These are phyloP conservation scores for Citrullus amarus DNA, from an alignment of 306 rosid genomes.

Conservation along the genomic window DNA sequence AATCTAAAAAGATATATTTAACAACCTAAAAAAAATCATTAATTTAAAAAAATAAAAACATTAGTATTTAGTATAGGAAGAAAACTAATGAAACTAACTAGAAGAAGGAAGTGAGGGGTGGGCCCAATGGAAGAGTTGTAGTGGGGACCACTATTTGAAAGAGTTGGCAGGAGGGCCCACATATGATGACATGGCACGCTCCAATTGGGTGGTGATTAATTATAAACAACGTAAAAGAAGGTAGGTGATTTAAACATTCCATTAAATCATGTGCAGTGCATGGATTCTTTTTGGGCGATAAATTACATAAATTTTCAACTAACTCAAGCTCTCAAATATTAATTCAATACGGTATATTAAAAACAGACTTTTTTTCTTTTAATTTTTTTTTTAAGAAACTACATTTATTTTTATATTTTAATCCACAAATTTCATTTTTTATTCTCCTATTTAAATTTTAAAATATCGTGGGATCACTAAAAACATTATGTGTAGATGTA, in stretches of 20 bases:
- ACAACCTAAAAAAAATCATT: no score
- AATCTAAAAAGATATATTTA: no score
- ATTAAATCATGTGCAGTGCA: conserved; percentile 3
- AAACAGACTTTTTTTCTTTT: background rate
- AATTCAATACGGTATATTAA: no score
- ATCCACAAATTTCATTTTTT: no score
- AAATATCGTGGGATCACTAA: no score
- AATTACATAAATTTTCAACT: background rate
- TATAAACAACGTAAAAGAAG: conserved; percentile 2
- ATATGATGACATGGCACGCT: background rate
- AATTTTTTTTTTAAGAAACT: no score
- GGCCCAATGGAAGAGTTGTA: background rate
- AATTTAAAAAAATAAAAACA: no score
- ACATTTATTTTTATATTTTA: no score
- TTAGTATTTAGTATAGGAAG: no score
- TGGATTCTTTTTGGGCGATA: background rate
- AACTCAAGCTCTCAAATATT: background rate
- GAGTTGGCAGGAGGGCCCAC: background rate
- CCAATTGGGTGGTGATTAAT: background rate
- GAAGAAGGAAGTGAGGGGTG: background rate
- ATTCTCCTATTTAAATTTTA: no score
- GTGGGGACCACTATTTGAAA: background rate
- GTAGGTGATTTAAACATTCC: conserved; percentile 3
- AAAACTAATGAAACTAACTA: no score
- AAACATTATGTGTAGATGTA: no score